Base-by-base conservation (phyloP, 805 yeast genomes). In the Candida golubevii region DNA sequence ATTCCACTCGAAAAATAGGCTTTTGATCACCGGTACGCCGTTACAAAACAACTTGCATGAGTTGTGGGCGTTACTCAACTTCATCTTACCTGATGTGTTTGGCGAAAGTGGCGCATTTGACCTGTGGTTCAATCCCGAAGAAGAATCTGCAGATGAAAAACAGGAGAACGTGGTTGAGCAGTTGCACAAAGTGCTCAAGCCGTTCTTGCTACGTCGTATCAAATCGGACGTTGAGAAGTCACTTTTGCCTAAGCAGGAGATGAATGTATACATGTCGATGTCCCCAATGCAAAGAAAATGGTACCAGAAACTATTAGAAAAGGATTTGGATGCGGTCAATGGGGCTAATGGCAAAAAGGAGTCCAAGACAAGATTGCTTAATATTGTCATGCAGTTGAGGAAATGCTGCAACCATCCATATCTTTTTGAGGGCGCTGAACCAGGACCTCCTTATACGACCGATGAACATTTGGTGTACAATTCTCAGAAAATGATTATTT, bases 331-430 rank as follows among this genome's bases (percentile, higher is more conserved):
- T 66, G 93, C 93, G 0, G 90, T 85, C 9, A 85, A 85, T 61
- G 91, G 89, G n/a, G 82, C 85, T 6, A 80, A 74, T 55, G 88
- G 88, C 33, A 83, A 80, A 52, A 75, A 79, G 46, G 95, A 85
- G 60, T 76, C 85, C 11, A 85, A 85, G 58, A 85, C 95, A 2
- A 69, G 93, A 56, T 69, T 85, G 46, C 66, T 85, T 38, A 85
- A 85, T 60, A 85, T 85, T 53, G 91, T 85, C 38, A 85, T 85
- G 95, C 95, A 85, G 61, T 69, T 85, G 56, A 75, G 93, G 59
- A 85, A 85, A 61, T 85, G 93, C 61, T 85, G 91, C 66, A 85
- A 85, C 56, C 95, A 85, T 65, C 95, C 95, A 11, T 85, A 85
- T 58, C 65, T 85, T 33, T 85, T 85, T 56, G 93, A 85, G 60